Evolutionary conservation across 1,284 basidiomycete genomes (phyloP).

Genomic region (Pterulicium gracile): DNA sequence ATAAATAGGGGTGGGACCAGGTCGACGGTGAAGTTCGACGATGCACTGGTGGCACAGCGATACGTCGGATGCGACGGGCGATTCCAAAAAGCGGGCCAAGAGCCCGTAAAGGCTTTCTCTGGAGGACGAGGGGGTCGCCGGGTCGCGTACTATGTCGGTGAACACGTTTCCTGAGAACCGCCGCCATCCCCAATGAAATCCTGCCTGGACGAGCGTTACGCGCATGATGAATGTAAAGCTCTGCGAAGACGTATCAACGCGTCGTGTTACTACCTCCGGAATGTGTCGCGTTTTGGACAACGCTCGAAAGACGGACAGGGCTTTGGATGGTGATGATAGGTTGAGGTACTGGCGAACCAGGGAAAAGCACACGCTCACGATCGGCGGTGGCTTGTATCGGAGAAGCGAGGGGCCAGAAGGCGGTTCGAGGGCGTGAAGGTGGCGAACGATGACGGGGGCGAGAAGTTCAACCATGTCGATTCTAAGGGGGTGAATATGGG

Average conservation of each 20-base stretch:
- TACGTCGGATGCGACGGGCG: slow-evolving; percentile 18
- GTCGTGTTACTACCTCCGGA: slow-evolving; percentile 1
- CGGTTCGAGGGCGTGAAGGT: not conserved
- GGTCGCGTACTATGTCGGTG: slow-evolving; percentile 20
- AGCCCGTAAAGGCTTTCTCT: slow-evolving; percentile 13
- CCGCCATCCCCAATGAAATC: slow-evolving; percentile 39
- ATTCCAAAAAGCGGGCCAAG: slow-evolving; percentile 19
- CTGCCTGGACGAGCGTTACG: slow-evolving; percentile 33
- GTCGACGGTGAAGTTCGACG: slow-evolving; percentile 15
- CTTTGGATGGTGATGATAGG: slow-evolving; percentile 19
- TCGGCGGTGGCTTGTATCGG: not conserved
- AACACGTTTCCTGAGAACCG: slow-evolving; percentile 27
- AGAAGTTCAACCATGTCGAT: not conserved
- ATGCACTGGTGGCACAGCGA: slow-evolving; percentile 20
- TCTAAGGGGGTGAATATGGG: not conserved
- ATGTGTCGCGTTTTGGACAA: slow-evolving; percentile 32
- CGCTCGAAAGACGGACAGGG: slow-evolving; percentile 30
- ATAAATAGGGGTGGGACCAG: slow-evolving; percentile 12
- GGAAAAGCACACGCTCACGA: slow-evolving; percentile 13
- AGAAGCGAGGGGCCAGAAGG: not conserved
- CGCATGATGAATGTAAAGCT: slow-evolving; percentile 33
- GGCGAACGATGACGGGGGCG: not conserved
- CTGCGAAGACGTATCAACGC: slow-evolving; percentile 20
- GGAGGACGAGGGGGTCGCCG: slow-evolving; percentile 16
- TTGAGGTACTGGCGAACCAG: slow-evolving; percentile 23